Evolutionary conservation across 495 filamentous ascomycete genomes (phyloP), one percentile per base, ranked within the genome.

Genomic region (Parmelia sp.): DNA sequence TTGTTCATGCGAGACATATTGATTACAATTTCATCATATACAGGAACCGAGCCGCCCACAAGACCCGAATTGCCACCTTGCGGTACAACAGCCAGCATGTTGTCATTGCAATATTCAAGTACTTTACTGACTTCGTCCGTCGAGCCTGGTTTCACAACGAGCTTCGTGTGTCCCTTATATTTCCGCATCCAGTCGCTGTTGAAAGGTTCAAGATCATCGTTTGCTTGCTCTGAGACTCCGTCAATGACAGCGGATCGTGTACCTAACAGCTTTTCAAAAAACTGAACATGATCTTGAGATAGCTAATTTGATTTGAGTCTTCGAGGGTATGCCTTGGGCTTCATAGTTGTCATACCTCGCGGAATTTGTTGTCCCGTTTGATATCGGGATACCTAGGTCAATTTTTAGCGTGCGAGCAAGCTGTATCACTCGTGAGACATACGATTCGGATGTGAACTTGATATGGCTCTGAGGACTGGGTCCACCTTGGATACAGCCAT

Each of bases 171-270:
- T 44, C 94, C 94, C 44, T 91, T 87, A 79, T 97, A 98, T 75
- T 98, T 98, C 74, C 90, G 86, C 95, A 97, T 97, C 94, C 94
- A 98, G 78, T 98, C 94, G 68, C 83, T 85, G 78, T 98, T 98
- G 83, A 90, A 97, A 21, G 91, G 84, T 71, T 93, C 91, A 62
- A 97, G 80, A 71, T 98, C 94, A 66, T 88, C 87, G 0, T 80
- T 75, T 25, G 85, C 84, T 71, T 89, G 85, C 69, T 81, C 75
- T 8, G 88, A 88, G 45, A 94, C 81, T 55, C 90, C 90, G 69
- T 97, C 89, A 60, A 96, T 84, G 51, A 96, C 80, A n/a, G 91
- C 90, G 12, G 88, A 88, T 47, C 85, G 83, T 27, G 80, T 80
- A 58, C 90, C 89, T 44, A 97, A 80, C 8, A 97, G 76, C 9